Base-by-base conservation (phyloP, 176 grass and related monocot genomes). In the Avena atlantica region DNA sequence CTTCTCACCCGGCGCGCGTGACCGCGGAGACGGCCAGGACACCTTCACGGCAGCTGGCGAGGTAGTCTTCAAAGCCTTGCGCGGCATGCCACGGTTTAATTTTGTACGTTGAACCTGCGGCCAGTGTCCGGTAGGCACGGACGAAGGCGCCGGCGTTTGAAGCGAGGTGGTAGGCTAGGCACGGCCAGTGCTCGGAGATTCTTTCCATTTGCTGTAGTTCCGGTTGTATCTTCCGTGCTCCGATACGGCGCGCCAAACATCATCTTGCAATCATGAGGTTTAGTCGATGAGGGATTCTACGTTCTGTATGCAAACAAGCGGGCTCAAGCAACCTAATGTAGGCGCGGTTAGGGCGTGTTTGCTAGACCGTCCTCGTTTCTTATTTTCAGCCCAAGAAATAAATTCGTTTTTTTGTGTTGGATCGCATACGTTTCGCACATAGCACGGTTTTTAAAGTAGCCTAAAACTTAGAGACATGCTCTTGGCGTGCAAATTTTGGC, bases 81-180 rank as follows among this genome's bases (percentile, higher is more conserved):
- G n/a, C 15, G 72, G 12, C 45, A 51, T 8, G 63, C 45, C 64
- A 74, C 50, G 53, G 81, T 63, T 78, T 63, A 21, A 47, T 65
- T 56, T 42, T 10, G 82, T 16, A 37, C 66, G 53, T 72, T 65
- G 81, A 65, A 4, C 7, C 44, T 79, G 81, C 62, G 53, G 72
- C 74, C 49, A 53, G 25, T 74, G 87, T 80, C 87, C 52, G 87
- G 15, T 9, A 17, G 31, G 79, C 87, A 89, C 81, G 87, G 81
- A 66, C 19, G 73, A 64, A 9, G 62, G 73, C 74, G 0, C 81
- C 63, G 53, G 66, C 75, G 75, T 13, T 70, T 71, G 63, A 52
- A 25, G 80, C 80, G 70, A 59, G 51, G 9, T 53, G 2, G 8
- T 47, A 10, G 8, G 4, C 42, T 47, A 47, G 45, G 45, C 45